phyloP scores from a whole-genome alignment of 768 basidiomycete species.

The Macrolepiota albuminosa region DNA sequence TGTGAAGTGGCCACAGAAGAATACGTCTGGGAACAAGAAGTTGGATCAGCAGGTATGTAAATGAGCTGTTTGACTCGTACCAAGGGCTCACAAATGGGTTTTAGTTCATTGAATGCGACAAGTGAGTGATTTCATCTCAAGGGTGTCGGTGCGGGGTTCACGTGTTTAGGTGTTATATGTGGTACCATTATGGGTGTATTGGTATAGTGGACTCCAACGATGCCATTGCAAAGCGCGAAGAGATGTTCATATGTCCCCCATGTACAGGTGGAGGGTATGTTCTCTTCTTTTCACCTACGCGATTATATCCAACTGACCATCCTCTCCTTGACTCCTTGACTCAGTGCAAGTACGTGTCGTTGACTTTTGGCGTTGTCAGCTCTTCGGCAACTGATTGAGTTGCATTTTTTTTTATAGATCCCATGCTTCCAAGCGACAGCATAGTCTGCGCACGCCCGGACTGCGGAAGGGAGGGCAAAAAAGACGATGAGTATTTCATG shows the following conservation, averaged over 20 bases:
- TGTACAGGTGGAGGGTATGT: constrained; percentile 31
- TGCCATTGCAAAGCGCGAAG: constrained; percentile 24
- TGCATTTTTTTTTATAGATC: constrained; percentile 3
- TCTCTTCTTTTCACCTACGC: not conserved
- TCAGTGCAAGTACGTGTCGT: constrained; percentile 14
- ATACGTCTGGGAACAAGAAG: constrained; percentile 15
- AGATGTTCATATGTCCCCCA: constrained; percentile 37
- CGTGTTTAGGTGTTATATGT: constrained; percentile 30
- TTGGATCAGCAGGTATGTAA: constrained; percentile 27
- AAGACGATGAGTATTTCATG: constrained; percentile 24
- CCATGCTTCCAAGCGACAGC: constrained; percentile 2
- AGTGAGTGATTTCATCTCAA: constrained; percentile 3
- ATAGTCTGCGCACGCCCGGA: constrained; percentile 23
- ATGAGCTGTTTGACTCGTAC: not conserved
- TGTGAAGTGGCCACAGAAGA: constrained; percentile 24
- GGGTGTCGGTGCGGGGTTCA: not conserved
- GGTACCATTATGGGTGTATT: constrained; percentile 53
- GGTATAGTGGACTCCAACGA: constrained; percentile 33
- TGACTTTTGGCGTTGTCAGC: not conserved
- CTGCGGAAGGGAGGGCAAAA: constrained; percentile 18
- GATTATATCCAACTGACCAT: not conserved
- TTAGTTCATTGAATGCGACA: constrained; percentile 12
- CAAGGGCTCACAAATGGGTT: constrained; percentile 17
- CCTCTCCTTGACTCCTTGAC: not conserved
- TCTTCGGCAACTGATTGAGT: constrained; percentile 1